Conservation (phyloP, 2,329 filamentous ascomycete genomes). For the Xylariaceae sp. region DNA sequence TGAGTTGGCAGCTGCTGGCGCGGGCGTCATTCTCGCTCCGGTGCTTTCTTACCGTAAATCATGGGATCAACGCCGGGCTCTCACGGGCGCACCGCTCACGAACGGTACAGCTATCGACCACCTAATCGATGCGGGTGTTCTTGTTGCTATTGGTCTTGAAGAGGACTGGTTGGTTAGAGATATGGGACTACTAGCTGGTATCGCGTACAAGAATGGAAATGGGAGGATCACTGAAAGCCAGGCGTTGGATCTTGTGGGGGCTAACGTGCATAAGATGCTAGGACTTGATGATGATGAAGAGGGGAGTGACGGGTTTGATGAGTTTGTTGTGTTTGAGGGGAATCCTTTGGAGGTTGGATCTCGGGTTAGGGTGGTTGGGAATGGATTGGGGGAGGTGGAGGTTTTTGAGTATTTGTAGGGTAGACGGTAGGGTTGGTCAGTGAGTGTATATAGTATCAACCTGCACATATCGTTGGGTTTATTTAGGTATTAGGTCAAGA, state of each 20-base stretch:
- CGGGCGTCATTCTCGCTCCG: constrained; percentile 56
- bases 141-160: constrained; percentile 51
- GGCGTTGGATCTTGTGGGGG: constrained; percentile 52
- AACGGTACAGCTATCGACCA: constrained; percentile 57
- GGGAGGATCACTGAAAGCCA: constrained; percentile 48
- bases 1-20: constrained; percentile 50
- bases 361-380: constrained; percentile 48
- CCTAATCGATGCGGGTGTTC: constrained; percentile 54
- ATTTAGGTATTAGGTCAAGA: no score
- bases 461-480: no score
- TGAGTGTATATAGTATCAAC: no score
- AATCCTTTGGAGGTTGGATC: constrained; percentile 56
- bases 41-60: constrained; percentile 47
- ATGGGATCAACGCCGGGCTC: constrained; percentile 58
- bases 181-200: constrained; percentile 54
- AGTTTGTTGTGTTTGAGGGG: constrained; percentile 60
- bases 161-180: constrained; percentile 60
- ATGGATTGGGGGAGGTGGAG: constrained; percentile 35
- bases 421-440: no score
- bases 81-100: constrained; percentile 60
- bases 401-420: constrained; percentile 30
- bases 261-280: constrained; percentile 53
- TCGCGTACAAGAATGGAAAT: constrained; percentile 51
- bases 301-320: constrained; percentile 23
- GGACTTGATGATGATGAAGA: constrained; percentile 37